Conservation (phyloP, 768 basidiomycete genomes). For the Termitomyces sp. region DNA sequence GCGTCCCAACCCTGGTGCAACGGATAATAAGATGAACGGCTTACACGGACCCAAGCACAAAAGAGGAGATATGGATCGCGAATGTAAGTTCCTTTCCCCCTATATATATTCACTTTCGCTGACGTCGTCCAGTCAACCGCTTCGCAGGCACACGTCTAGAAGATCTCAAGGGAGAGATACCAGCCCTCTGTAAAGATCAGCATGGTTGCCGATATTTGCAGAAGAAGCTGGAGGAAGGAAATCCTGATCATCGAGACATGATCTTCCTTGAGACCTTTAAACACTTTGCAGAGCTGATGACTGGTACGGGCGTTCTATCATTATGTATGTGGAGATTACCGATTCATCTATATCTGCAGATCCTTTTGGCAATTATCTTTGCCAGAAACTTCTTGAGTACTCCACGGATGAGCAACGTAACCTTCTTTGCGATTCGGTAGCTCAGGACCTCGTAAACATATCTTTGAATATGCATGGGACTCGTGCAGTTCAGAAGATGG, state of each 20-base stretch:
- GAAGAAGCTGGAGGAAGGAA: conserved; percentile 97
- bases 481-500: conserved; percentile 99
- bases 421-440: conserved; percentile 94
- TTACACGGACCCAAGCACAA: conserved; percentile 93
- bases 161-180: conserved; percentile 93
- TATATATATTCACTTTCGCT: conserved; percentile 1
- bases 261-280: conserved; percentile 98
- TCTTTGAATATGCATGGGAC: conserved; percentile 99
- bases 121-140: conserved; percentile 67
- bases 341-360: conserved; percentile 37
- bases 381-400: conserved; percentile 95
- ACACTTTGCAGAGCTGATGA: conserved; percentile 98
- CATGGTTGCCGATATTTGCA: conserved; percentile 98
- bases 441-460: conserved; percentile 95
- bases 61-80: conserved; percentile 86
- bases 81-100: conserved; percentile 41
- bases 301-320: conserved; percentile 43
- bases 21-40: conserved; percentile 81
- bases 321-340: conserved; percentile 5
- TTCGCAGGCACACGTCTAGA: conserved; percentile 95
- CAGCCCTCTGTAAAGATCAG: conserved; percentile 94
- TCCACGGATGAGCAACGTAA: conserved; percentile 97
- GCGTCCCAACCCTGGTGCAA: conserved; percentile 41
- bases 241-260: conserved; percentile 96
- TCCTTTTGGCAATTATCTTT: conserved; percentile 98